Percentiles rank a stretch among this genome's conserved stretches.
Evolutionary conservation across 306 rosid species (phyloP).

Genomic region (Cicer judaicum): DNA sequence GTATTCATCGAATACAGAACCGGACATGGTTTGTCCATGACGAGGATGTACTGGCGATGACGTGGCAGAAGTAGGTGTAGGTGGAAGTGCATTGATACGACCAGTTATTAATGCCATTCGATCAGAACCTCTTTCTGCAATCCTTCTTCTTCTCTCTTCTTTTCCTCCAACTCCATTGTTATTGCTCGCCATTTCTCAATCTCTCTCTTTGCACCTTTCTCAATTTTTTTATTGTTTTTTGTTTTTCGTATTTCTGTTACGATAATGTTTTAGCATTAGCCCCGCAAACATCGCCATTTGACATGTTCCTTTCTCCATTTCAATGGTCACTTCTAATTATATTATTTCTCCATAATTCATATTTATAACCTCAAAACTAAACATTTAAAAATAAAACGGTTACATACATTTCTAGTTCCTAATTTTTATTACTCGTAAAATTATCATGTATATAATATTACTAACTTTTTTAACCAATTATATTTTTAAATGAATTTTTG

Average conservation of each 20-base stretch:
- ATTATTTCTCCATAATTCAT: not conserved
- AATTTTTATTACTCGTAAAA: too few relatives aligned
- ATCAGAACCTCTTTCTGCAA: conserved; percentile 64
- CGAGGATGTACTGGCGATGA: conserved; percentile 45
- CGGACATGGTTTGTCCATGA: conserved; percentile 32
- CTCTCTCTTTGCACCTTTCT: conserved; percentile 1
- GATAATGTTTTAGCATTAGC: conserved; percentile 11
- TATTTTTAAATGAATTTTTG: too few relatives aligned
- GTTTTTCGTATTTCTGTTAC: conserved; percentile 49
- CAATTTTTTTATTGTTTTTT: not conserved
- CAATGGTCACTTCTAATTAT: conserved; percentile 6
- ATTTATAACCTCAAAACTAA: too few relatives aligned
- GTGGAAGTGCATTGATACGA: conserved; percentile 52
- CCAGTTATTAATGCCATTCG: conserved; percentile 77
- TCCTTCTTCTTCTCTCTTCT: conserved; percentile 59
- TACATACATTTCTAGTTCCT: too few relatives aligned
- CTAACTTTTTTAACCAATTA: too few relatives aligned
- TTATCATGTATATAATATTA: too few relatives aligned
- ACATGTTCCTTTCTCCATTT: conserved; percentile 21
- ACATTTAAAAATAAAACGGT: too few relatives aligned
- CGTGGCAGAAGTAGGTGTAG: conserved; percentile 44
- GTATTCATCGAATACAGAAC: not conserved
- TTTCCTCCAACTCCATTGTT: conserved; percentile 34
- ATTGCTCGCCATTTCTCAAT: conserved; percentile 53
- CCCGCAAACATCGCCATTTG: conserved; percentile 42